Base-by-base conservation (phyloP, 345 rosid genomes). In the Physaria fendleri region DNA sequence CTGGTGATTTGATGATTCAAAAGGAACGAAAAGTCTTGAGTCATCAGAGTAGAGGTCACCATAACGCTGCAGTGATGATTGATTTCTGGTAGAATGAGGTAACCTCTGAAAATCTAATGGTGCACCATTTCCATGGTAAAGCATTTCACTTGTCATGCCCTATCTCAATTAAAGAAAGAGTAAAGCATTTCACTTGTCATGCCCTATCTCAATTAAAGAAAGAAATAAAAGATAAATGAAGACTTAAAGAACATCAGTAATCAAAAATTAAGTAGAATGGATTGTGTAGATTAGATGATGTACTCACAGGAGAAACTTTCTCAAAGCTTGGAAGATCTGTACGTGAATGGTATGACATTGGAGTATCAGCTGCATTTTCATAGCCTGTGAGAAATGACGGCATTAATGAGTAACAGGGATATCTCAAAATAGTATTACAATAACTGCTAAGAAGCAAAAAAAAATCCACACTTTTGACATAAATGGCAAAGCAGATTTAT, bases 301-400 rank as follows among this genome's bases (percentile, higher is more conserved):
- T 65, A 72, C 80, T 55, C 74, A 84, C 85, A 69, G 65, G 72
- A 64, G 68, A 68, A 46, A 46, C 51, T 33, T 55, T 71, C 59
- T 74, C 82, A 63, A 73, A 39, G 60, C 71, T 71, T 60, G 53
- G 74, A 28, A 51, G 63, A 60, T 71, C 73, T 8, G 35, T 24
- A 62, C 54, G 63, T 27, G 80, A 69, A 58, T 50, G 67, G 57
- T 56, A 66, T 18, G 70, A 38, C 41, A 51, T 71, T 74, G 47
- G 76, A 37, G 64, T 51, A 55, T 71, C 62, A 75, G 65, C 74
- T 74, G 75, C 72, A 68, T 66, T 59, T 21, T 72, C 74, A 74
- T 66, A 67, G 62, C 73, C 78, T 74, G 74, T 52, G 54, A 22
- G 11, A 59, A 52, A 74, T 16, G 28, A 56, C n/a, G 23, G 33